Percentiles rank a stretch among this genome's conserved stretches.
phyloP scores from a whole-genome alignment of 768 basidiomycete species.

The Xerocomellus amylosporus region DNA sequence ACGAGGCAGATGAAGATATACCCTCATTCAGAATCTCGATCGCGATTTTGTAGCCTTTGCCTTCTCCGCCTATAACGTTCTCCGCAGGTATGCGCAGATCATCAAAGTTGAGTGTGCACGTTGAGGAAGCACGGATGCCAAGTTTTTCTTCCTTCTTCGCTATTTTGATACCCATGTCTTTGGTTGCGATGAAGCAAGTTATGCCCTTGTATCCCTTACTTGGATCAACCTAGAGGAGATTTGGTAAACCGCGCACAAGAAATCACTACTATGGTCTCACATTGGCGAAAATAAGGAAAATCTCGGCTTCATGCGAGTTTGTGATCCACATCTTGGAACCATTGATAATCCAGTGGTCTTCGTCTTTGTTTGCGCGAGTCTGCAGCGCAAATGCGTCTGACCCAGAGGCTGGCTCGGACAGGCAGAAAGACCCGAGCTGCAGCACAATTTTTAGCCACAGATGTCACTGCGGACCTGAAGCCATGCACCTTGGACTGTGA shows the following conservation, averaged over 20 bases:
- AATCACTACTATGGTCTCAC: constrained; percentile 41
- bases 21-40: constrained; percentile 97
- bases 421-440: constrained; percentile 92
- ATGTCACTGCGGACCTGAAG: background rate
- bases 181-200: constrained; percentile 94
- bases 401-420: constrained; percentile 90
- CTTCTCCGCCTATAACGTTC: constrained; percentile 90
- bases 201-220: constrained; percentile 98
- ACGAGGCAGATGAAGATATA: constrained; percentile 9
- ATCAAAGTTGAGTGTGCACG: constrained; percentile 92
- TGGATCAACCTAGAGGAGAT: constrained; percentile 61
- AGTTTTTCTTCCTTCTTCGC: constrained; percentile 99
- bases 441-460: constrained; percentile 1
- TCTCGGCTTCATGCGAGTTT: constrained; percentile 87
- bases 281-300: constrained; percentile 94
- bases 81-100: constrained; percentile 81
- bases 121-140: constrained; percentile 94
- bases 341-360: constrained; percentile 81
- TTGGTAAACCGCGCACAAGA: background rate
- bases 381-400: constrained; percentile 97
- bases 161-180: constrained; percentile 94
- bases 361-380: constrained; percentile 86
- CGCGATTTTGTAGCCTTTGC: constrained; percentile 93
- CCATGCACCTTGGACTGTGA: constrained; percentile 65
- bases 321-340: constrained; percentile 99